Evolutionary conservation across 345 rosid species (phyloP).

Genomic region (Excoecaria cochinchinensis): DNA sequence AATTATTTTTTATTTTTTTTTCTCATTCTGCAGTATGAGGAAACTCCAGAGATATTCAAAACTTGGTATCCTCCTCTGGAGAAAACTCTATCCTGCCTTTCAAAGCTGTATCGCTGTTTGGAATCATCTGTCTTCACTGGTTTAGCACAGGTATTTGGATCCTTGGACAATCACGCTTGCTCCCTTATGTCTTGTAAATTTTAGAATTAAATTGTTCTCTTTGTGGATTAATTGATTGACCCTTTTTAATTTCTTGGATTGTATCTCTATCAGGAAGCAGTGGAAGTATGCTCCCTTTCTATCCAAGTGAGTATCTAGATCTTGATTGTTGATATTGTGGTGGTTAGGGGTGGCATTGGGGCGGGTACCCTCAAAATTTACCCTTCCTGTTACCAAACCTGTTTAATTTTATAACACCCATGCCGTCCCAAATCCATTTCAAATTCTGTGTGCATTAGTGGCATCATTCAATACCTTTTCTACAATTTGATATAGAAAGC

Average conservation of each 20-base stretch:
- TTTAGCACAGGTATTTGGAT: constrained; percentile 77
- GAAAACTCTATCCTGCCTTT: constrained; percentile 87
- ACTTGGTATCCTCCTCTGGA: constrained; percentile 97
- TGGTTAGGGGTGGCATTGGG: too few species aligned
- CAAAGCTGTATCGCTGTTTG: constrained; percentile 83
- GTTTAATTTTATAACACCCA: too few species aligned
- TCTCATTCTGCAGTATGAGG: constrained; percentile 53
- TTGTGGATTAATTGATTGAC: constrained; percentile 21
- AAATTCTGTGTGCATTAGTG: background rate
- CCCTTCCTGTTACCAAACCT: too few species aligned
- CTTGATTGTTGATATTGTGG: background rate
- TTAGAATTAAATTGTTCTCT: background rate
- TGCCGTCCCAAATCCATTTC: too few species aligned
- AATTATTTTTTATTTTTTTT: background rate
- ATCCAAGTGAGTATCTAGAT: constrained; percentile 68
- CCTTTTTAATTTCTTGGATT: constrained; percentile 16
- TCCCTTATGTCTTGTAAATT: constrained; percentile 8
- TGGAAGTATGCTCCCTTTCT: constrained; percentile 85
- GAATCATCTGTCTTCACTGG: constrained; percentile 91
- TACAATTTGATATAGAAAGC: constrained; percentile 63
- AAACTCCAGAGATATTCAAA: constrained; percentile 58
- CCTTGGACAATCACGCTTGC: constrained; percentile 9
- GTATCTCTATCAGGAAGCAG: constrained; percentile 76
- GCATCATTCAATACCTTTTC: background rate
- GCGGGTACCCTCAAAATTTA: too few species aligned